Evolutionary conservation across 2,329 filamentous ascomycete genomes (phyloP), one percentile per base, ranked within the genome.

Genomic region (Neodidymelliopsis sp.): DNA sequence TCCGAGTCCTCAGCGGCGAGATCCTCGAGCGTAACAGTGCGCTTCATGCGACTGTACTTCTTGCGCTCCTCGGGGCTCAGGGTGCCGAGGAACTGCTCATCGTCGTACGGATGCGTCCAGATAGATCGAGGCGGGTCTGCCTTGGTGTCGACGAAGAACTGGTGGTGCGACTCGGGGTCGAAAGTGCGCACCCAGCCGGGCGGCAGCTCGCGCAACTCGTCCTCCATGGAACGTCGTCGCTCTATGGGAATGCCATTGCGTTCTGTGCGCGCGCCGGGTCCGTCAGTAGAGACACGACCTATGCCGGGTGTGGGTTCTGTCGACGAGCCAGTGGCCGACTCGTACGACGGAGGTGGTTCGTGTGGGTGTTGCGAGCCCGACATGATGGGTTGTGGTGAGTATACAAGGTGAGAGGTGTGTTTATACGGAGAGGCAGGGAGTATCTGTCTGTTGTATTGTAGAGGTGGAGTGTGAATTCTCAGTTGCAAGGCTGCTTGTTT

Each of bases 21-120:
- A 13, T 77, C 79, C 41, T 76, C 77, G 10, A 74, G 48, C 9
- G 70, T 74, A 36, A 72, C 62, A 11, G 59, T 72, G 11, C 66
- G 61, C 36, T 73, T 67, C 29, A 75, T 56, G 6, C 65, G 63
- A 34, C 69, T 69, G 29, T 84, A 72, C 16, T 74, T 68, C 34
- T 79, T 77, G 15, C 81, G 75, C 59, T 85, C 81, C 38, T 76
- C 69, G 0, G 74, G 65, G 0, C 76, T 65, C 0, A 86, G 72
- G 0, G 76, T 77, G 22, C 61, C 61, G 19, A 86, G 70, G 62
- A 79, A 85, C 39, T 77, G 57, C 2, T 80, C 76, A 60, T 85
- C 83, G 59, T 86, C 84, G 65, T 84, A 81, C 0, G 84, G 83
- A 61, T 86, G 84, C 33, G 79, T 75, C 84, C 84, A 86, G 57